Conservation (phyloP, 768 basidiomycete genomes). For the Pholiota microspora region DNA sequence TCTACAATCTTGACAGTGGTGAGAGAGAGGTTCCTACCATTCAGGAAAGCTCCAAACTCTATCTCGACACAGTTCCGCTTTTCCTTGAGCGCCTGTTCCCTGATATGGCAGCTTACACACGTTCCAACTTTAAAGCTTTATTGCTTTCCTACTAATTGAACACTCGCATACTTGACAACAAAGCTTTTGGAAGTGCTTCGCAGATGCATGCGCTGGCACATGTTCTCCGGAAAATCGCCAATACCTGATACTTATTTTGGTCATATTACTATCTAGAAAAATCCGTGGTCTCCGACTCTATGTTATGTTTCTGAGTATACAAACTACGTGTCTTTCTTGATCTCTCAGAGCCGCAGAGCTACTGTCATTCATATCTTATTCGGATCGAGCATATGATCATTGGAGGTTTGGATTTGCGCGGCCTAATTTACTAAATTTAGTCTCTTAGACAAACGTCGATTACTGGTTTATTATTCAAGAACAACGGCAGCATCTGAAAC, state of each 20-base stretch:
- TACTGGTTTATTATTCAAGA: not conserved
- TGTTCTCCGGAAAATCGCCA: not conserved
- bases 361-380: no score
- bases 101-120: not conserved
- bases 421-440: no score
- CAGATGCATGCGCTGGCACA: not conserved
- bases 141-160: not conserved
- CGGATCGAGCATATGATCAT: no score
- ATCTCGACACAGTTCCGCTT: not conserved
- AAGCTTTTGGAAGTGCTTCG: not conserved
- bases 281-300: no score
- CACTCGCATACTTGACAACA: not conserved
- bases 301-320: no score
- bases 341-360: no score
- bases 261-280: not conserved
- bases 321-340: no score
- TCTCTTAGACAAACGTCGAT: not conserved
- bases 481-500: not conserved
- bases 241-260: not conserved
- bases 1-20: not conserved
- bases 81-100: conserved; percentile 6
- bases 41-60: not conserved
- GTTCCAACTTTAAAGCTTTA: not conserved
- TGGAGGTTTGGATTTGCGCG: not conserved
- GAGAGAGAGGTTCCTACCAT: not conserved